These are phyloP conservation scores for Tolypocladium cylindrosporum DNA, from an alignment of 2,329 filamentous ascomycete species.

Conservation along the genomic window DNA sequence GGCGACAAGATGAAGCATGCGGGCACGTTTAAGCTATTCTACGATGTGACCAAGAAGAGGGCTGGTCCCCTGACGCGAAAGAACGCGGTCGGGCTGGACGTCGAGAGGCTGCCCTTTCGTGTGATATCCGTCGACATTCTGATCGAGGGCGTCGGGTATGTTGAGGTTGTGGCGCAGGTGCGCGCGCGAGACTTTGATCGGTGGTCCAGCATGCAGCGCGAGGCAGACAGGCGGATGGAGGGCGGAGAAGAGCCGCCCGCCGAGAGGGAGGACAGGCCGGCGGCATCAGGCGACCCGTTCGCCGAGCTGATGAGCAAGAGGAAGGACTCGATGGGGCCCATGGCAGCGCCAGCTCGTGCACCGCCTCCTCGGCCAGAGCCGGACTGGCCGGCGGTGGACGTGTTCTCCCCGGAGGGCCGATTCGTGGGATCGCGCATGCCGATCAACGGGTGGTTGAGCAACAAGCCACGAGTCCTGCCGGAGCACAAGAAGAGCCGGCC, in stretches of 20 bases:
- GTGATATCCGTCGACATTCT: slow-evolving; percentile 76
- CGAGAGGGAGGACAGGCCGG: not conserved
- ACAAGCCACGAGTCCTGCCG: slow-evolving; percentile 41
- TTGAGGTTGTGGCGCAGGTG: slow-evolving; percentile 79
- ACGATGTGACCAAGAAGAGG: slow-evolving; percentile 75
- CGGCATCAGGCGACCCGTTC: slow-evolving; percentile 11
- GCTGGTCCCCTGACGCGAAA: slow-evolving; percentile 62
- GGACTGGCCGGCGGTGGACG: slow-evolving; percentile 64
- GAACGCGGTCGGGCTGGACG: slow-evolving; percentile 50
- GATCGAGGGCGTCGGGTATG: slow-evolving; percentile 87
- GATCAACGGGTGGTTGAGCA: slow-evolving; percentile 61
- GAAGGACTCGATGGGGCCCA: slow-evolving; percentile 6
- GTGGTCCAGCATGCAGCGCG: slow-evolving; percentile 7
- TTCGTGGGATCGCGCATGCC: slow-evolving; percentile 59
- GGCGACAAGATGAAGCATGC: slow-evolving; percentile 55
- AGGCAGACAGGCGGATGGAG: slow-evolving; percentile 9
- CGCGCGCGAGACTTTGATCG: slow-evolving; percentile 40
- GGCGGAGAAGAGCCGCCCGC: slow-evolving; percentile 4
- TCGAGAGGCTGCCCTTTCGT: slow-evolving; percentile 65
- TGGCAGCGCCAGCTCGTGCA: not conserved
- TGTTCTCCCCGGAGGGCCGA: slow-evolving; percentile 77
- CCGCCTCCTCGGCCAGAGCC: slow-evolving; percentile 14
- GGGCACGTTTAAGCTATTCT: slow-evolving; percentile 62
- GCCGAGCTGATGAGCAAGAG: slow-evolving; percentile 15
- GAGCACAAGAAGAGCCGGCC: slow-evolving; percentile 46